phyloP scores from a whole-genome alignment of 345 rosid species.

The Heritiera fomes region DNA sequence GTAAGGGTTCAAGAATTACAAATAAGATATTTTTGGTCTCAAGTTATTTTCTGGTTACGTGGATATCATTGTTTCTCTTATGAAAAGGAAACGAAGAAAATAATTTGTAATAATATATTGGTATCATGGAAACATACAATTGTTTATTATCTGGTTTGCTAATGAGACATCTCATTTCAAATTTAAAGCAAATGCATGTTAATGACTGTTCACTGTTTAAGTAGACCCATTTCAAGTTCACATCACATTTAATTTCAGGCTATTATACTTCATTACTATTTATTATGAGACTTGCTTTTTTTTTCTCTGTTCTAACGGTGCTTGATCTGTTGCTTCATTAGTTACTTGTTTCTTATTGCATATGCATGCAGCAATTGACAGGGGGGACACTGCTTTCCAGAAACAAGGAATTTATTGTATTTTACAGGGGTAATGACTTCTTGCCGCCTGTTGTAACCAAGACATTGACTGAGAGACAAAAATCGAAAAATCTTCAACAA shows the following conservation, averaged over 20 bases:
- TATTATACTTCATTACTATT: background rate
- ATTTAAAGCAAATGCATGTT: background rate
- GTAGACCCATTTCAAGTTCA: background rate
- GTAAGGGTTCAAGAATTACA: background rate
- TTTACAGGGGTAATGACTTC: conserved; percentile 94
- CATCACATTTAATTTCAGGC: background rate
- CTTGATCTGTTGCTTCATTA: background rate
- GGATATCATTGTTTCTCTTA: background rate
- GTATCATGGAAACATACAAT: background rate
- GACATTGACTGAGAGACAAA: conserved; percentile 62
- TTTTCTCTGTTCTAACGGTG: background rate
- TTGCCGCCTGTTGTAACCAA: conserved; percentile 65
- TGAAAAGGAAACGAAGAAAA: background rate
- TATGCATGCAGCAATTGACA: conserved; percentile 63
- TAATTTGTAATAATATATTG: background rate
- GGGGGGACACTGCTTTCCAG: conserved; percentile 82
- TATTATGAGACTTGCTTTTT: background rate
- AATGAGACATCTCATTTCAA: background rate
- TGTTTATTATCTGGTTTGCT: background rate
- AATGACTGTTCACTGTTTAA: background rate
- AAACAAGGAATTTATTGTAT: conserved; percentile 88
- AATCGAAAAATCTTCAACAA: conserved; percentile 49
- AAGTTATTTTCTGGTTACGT: background rate
- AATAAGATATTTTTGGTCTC: background rate
- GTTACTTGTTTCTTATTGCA: conserved; percentile 20